phyloP scores from a whole-genome alignment of 75 land plant genomes.

The Picea sitchensis region DNA sequence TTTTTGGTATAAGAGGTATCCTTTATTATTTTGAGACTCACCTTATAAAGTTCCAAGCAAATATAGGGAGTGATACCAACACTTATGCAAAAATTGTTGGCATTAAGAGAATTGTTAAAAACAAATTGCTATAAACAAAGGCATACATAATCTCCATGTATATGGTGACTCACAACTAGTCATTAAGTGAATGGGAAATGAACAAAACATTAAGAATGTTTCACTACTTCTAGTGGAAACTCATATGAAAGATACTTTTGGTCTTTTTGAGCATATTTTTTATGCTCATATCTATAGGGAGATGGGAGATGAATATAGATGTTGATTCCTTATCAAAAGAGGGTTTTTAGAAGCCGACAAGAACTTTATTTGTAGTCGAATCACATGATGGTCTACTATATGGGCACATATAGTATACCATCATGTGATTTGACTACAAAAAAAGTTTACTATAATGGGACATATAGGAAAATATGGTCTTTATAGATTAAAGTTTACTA shows the following conservation, averaged over 20 bases:
- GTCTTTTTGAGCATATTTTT: background rate
- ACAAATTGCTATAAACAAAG: no score
- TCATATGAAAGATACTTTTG: background rate
- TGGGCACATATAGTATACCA: no score
- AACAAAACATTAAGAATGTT: background rate
- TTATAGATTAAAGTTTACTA: no score
- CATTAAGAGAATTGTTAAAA: no score
- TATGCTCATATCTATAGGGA: background rate
- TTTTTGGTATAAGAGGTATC: background rate
- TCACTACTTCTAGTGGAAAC: background rate
- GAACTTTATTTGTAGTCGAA: background rate
- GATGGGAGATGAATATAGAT: background rate
- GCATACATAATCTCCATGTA: no score
- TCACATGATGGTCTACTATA: background rate
- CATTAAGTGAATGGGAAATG: no score
- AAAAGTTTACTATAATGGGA: no score
- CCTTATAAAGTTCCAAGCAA: background rate
- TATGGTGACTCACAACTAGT: no score
- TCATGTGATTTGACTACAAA: no score
- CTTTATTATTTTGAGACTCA: background rate
- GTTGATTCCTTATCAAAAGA: background rate
- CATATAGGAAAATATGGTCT: no score
- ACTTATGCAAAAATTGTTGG: background rate
- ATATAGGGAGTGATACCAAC: background rate
- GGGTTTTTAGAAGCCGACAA: background rate